These are phyloP conservation scores for Grosmannia serpens DNA, from an alignment of 2,329 filamentous ascomycete species.

Conservation along the genomic window DNA sequence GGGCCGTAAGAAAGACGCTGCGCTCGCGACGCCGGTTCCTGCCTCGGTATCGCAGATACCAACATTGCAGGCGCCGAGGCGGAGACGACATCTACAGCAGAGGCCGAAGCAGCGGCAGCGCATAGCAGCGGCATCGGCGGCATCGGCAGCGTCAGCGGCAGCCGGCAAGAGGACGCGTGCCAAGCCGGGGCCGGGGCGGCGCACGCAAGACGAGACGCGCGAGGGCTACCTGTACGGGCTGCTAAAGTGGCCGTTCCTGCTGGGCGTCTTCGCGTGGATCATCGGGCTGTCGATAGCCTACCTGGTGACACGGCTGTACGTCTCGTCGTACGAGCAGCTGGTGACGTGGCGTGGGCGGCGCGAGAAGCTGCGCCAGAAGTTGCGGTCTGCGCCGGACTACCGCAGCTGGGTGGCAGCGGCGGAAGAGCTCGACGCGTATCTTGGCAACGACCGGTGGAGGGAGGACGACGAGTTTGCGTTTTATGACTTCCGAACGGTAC, in stretches of 20 bases:
- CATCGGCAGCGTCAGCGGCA: slow-evolving; percentile 16
- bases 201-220: slow-evolving; percentile 80
- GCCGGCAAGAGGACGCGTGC: slow-evolving; percentile 14
- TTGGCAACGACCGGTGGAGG: slow-evolving; percentile 75
- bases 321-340: slow-evolving; percentile 84
- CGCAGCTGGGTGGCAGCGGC: slow-evolving; percentile 74
- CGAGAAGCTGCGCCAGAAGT: slow-evolving; percentile 55
- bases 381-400: slow-evolving; percentile 66
- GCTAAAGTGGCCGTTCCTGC: slow-evolving; percentile 82
- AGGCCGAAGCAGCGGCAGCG: slow-evolving; percentile 20
- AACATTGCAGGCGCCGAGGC: neutral
- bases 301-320: slow-evolving; percentile 73
- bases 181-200: slow-evolving; percentile 26
- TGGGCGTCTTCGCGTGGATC: slow-evolving; percentile 74
- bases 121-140: slow-evolving; percentile 12
- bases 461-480: slow-evolving; percentile 67
- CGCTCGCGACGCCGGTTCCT: neutral
- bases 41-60: neutral
- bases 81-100: slow-evolving; percentile 1
- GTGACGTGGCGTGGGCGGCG: slow-evolving; percentile 79
- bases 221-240: slow-evolving; percentile 86
- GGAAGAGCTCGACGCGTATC: slow-evolving; percentile 63
- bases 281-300: slow-evolving; percentile 62
- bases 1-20: neutral
- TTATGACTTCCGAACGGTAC: slow-evolving; percentile 81